Percentiles rank a stretch among this genome's conserved stretches.
Conservation (phyloP, 2,329 filamentous ascomycete genomes). For the Talaromyces sp. region DNA sequence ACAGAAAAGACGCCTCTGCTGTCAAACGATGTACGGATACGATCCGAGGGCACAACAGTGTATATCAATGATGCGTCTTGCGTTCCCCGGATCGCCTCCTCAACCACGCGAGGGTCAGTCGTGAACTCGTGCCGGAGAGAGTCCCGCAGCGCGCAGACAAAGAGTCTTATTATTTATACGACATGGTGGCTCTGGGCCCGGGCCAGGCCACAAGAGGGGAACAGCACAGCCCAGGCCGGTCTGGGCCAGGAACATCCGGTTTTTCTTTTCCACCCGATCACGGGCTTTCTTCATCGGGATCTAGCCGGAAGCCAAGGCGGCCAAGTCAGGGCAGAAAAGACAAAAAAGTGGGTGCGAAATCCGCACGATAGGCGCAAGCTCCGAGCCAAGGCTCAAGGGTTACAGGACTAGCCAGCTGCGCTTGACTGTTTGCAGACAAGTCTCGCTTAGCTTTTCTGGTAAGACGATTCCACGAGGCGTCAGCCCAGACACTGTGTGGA, state of each 20-base stretch:
- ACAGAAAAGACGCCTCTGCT: neutral
- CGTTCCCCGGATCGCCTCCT: neutral
- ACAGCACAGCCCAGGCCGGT: neutral
- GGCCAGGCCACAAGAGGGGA: neutral
- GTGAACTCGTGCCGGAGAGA: constrained; percentile 19
- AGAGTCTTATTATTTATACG: constrained; percentile 65
- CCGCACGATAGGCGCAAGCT: neutral
- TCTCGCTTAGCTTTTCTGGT: neutral
- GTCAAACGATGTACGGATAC: neutral
- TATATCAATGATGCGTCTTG: neutral
- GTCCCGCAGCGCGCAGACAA: constrained; percentile 40
- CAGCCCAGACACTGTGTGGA: neutral
- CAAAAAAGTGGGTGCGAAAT: neutral
- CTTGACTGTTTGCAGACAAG: neutral
- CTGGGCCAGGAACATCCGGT: neutral
- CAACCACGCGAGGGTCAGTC: neutral
- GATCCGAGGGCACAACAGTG: neutral
- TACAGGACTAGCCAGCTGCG: neutral
- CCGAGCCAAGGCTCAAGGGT: neutral
- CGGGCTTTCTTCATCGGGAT: neutral
- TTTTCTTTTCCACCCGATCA: neutral
- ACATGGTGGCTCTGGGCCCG: constrained; percentile 27
- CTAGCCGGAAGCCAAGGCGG: neutral
- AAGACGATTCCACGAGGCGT: neutral
- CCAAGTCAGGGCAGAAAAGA: neutral